These are phyloP conservation scores for Mortierella sp. DNA, from an alignment of 371 early-diverging fungal species.

Conservation along the genomic window DNA sequence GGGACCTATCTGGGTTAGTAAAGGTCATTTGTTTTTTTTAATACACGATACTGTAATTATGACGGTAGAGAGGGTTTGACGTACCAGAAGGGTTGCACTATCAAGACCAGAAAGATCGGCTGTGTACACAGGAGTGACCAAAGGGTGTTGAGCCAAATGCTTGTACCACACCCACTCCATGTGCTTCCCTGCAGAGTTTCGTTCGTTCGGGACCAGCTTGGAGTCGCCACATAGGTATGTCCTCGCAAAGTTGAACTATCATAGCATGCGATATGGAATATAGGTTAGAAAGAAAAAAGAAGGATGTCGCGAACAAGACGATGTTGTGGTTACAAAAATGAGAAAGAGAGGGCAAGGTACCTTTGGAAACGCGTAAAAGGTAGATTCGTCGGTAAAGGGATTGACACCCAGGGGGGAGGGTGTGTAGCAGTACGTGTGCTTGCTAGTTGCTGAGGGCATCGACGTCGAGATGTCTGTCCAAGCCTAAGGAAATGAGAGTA, in stretches of 20 bases:
- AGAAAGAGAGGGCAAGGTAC: constrained; percentile 8
- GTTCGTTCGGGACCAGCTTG: constrained; percentile 33
- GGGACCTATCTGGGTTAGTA: background rate
- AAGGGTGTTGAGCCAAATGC: constrained; percentile 51
- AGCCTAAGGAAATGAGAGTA: constrained; percentile 12
- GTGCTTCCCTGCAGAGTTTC: constrained; percentile 25
- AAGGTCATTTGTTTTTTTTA: background rate
- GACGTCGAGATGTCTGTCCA: constrained; percentile 56
- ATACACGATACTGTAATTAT: background rate
- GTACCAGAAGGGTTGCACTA: constrained; percentile 39
- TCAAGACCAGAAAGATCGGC: constrained; percentile 33
- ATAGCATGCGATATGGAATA: too few relatives aligned
- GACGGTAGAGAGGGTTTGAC: background rate
- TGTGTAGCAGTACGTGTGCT: constrained; percentile 40
- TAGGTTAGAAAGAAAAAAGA: too few relatives aligned
- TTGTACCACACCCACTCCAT: constrained; percentile 55
- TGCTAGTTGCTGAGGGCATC: constrained; percentile 38
- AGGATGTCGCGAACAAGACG: background rate
- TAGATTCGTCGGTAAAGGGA: constrained; percentile 30
- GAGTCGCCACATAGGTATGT: constrained; percentile 51
- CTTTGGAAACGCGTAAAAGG: constrained; percentile 30
- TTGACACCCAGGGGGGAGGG: constrained; percentile 51
- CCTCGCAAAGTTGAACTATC: constrained; percentile 48
- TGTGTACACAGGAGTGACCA: constrained; percentile 41
- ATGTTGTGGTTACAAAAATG: background rate